Evolutionary conservation across 208 protist genomes (phyloP).

Genomic region (Trichomonas vaginalis): DNA sequence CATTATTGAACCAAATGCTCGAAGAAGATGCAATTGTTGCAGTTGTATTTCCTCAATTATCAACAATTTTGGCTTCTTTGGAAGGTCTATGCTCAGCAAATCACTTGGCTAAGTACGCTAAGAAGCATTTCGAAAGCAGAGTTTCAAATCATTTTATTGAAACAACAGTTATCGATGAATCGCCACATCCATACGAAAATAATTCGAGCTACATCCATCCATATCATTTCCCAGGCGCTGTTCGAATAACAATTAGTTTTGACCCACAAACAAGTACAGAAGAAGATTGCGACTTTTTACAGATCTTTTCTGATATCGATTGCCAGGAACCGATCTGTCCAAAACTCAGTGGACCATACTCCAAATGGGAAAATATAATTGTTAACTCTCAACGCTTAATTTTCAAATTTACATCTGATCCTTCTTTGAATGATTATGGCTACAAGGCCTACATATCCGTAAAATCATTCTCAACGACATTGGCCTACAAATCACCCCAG

Average conservation of each 20-base stretch:
- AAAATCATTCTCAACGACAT: not conserved
- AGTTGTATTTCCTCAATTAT: not conserved
- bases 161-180: not conserved
- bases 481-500: not conserved
- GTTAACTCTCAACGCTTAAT: not conserved
- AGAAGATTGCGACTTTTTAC: not conserved
- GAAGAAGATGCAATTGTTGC: not conserved
- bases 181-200: conserved; percentile 12
- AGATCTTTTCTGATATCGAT: not conserved
- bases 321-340: not conserved
- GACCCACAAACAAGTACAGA: not conserved
- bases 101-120: not conserved
- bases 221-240: not conserved
- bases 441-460: not conserved
- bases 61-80: not conserved
- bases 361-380: not conserved
- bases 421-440: not conserved
- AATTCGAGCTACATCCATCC: not conserved
- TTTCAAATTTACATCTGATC: not conserved
- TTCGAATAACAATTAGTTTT: not conserved
- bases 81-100: not conserved
- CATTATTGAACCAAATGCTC: not conserved
- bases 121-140: not conserved
- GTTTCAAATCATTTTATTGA: not conserved
- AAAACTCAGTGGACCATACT: not conserved